Base-by-base conservation (phyloP, 2,329 filamentous ascomycete species). In the Rutstroemia sydowiana region DNA sequence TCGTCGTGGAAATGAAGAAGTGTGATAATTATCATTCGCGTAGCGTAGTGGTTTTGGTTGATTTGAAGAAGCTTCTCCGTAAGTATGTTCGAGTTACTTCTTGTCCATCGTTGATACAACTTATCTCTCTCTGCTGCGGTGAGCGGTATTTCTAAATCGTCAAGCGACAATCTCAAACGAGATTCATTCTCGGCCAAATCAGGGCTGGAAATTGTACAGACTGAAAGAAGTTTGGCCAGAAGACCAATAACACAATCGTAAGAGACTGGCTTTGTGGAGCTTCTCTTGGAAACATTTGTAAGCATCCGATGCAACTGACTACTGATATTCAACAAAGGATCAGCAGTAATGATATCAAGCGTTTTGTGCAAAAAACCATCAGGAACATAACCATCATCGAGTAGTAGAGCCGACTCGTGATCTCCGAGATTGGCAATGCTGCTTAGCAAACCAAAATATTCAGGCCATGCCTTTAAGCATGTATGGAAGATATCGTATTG, bases 401-500 rank as follows among this genome's bases (percentile, higher is more conserved):
- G 71, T 21, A 90, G 71, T 5, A 76, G 63, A 2, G 72, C 71
- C 18, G 77, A 73, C 64, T 88, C 83, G 5, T 73, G 65, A 3
- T 72, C 68, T 1, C 85, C 85, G 50, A 88, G 68, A 42, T 71
- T 73, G 13, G 81, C 80, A 63, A 91, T 84, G n/a, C 71, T 71
- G n/a, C 77, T 64, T 55, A 91, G 72, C n/a, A 86, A 75, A 11
- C 78, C 77, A 63, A 92, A 92, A 53, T 85, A 84, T 61, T 92
- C 87, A 39, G 83, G 79, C 88, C 88, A 93, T 3, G 85, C 78
- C 52, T 82, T 78, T 26, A 81, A 70, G 42, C 76, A 72, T 2
- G 71, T 67, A 54, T 87, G 81, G 52, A 89, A 81, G n/a, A 69
- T 71, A 3, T 75, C 70, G 78, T 81, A 88, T 3, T 88, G 66